A percentile compares a stretch with the other conserved stretches of the same genome.
Conservation (phyloP, 1,284 basidiomycete species). For the Fistulinella cinereoalba region DNA sequence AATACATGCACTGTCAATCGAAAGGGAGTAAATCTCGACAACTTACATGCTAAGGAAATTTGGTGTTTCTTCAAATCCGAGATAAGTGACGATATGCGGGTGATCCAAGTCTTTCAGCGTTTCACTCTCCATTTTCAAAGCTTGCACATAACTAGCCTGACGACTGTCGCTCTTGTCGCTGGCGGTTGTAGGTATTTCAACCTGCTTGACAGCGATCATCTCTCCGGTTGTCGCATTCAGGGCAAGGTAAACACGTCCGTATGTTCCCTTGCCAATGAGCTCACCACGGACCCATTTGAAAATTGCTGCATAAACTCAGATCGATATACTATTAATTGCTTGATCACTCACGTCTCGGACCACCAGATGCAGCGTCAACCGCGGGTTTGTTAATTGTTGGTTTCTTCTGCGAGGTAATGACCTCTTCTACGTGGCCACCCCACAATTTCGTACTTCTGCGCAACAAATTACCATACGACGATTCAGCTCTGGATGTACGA, state of each 20-base stretch:
- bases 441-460: slow-evolving; percentile 93
- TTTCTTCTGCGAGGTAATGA: slow-evolving; percentile 65
- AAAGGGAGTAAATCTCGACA: neutral
- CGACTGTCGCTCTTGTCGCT: slow-evolving; percentile 88
- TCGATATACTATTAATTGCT: slow-evolving; percentile 13
- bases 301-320: slow-evolving; percentile 54
- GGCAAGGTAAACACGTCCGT: slow-evolving; percentile 94
- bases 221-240: slow-evolving; percentile 98
- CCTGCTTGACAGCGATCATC: slow-evolving; percentile 99
- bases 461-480: slow-evolving; percentile 50
- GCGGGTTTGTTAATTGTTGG: slow-evolving; percentile 44
- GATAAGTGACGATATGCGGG: slow-evolving; percentile 95
- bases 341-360: slow-evolving; percentile 55
- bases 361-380: slow-evolving; percentile 57
- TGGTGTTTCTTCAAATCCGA: slow-evolving; percentile 94
- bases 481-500: slow-evolving; percentile 52
- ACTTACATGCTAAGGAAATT: slow-evolving; percentile 90
- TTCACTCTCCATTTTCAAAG: slow-evolving; percentile 92
- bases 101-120: slow-evolving; percentile 96
- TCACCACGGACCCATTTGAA: slow-evolving; percentile 99
- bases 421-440: slow-evolving; percentile 92
- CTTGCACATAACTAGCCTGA: slow-evolving; percentile 85
- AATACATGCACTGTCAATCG: slow-evolving; percentile 12
- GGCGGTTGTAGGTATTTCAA: slow-evolving; percentile 88
- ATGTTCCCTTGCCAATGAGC: slow-evolving; percentile 95